Evolutionary conservation across 176 grass and related monocot species (phyloP).

Genomic region (Areca catechu): DNA sequence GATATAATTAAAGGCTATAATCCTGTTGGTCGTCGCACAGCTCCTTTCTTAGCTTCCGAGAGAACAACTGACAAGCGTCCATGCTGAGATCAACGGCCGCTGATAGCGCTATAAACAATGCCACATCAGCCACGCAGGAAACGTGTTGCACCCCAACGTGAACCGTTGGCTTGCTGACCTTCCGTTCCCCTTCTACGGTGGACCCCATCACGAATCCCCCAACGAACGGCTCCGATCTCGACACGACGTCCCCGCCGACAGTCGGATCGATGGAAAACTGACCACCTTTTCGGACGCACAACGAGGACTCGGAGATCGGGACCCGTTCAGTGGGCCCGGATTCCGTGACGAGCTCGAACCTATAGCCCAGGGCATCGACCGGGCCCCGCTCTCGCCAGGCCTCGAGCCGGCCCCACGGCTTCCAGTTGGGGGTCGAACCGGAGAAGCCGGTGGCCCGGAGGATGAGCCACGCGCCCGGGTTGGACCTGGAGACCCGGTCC

Average conservation of each 20-base stretch:
- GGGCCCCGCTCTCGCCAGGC: constrained; percentile 91
- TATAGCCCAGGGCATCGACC: constrained; percentile 61
- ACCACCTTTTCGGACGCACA: constrained; percentile 64
- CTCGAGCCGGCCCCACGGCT: constrained; percentile 86
- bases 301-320: constrained; percentile 53
- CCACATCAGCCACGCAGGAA: constrained; percentile 66
- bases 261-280: constrained; percentile 58
- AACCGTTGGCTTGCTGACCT: constrained; percentile 60
- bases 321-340: constrained; percentile 34
- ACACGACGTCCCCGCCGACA: constrained; percentile 25
- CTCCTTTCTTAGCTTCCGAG: constrained; percentile 69
- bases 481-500: constrained; percentile 74
- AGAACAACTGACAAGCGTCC: constrained; percentile 89
- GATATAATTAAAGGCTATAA: not conserved
- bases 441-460: constrained; percentile 52
- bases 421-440: constrained; percentile 45
- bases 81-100: constrained; percentile 80
- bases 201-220: constrained; percentile 89
- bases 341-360: constrained; percentile 67
- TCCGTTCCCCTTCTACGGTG: constrained; percentile 69
- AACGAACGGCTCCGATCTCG: constrained; percentile 31
- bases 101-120: constrained; percentile 71
- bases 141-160: constrained; percentile 86
- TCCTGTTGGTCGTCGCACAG: constrained; percentile 60
- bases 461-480: constrained; percentile 89